A percentile compares a stretch with the other conserved stretches of the same genome.
phyloP scores from a whole-genome alignment of 768 basidiomycete genomes.

The Hericium erinaceus region DNA sequence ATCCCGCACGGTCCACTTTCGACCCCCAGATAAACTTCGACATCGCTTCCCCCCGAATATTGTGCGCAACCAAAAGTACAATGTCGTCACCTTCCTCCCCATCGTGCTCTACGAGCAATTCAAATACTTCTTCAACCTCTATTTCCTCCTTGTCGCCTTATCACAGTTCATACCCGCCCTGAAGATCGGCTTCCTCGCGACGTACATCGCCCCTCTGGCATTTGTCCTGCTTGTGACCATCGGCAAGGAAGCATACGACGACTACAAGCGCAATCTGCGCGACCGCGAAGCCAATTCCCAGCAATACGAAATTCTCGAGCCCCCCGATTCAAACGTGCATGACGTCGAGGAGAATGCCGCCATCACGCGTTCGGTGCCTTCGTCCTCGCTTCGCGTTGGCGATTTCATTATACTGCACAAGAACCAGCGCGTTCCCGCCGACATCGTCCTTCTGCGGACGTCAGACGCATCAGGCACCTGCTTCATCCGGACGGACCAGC shows the following conservation, averaged over 20 bases:
- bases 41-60: conserved; percentile 76
- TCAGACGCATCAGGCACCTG: conserved; percentile 88
- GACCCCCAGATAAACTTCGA: conserved; percentile 67
- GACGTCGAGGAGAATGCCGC: conserved; percentile 18
- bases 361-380: conserved; percentile 69
- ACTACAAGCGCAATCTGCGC: conserved; percentile 88
- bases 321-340: conserved; percentile 19
- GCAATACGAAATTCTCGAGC: conserved; percentile 75
- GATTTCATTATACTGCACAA: conserved; percentile 90
- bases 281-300: conserved; percentile 95
- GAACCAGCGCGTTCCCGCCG: conserved; percentile 94
- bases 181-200: conserved; percentile 92
- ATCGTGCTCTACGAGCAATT: conserved; percentile 98
- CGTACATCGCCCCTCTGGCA: conserved; percentile 92
- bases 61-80: conserved; percentile 97
- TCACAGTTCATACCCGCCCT: conserved; percentile 94
- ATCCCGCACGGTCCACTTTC: conserved; percentile 71
- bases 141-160: conserved; percentile 93
- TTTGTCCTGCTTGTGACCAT: conserved; percentile 94
- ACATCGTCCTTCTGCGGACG: conserved; percentile 82
- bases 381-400: conserved; percentile 82
- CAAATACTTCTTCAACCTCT: conserved; percentile 99
- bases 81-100: conserved; percentile 91
- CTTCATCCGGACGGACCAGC: conserved; percentile 95
- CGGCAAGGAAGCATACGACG: conserved; percentile 98